phyloP scores from a whole-genome alignment of 768 basidiomycete species.

The Galerina sulciceps region DNA sequence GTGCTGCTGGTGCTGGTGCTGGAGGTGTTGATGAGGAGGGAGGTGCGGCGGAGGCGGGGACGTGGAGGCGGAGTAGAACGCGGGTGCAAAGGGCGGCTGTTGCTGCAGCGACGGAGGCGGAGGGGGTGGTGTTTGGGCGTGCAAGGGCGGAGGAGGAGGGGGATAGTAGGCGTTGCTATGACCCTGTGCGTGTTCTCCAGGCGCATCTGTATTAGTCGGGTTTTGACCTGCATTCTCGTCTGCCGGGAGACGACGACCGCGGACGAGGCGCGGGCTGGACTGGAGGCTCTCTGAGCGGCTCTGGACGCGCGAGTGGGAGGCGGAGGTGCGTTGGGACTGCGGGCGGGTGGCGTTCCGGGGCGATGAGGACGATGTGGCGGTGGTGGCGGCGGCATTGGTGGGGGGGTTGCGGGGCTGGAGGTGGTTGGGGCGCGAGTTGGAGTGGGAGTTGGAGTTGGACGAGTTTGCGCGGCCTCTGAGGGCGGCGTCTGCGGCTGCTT shows the following conservation, averaged over 20 bases:
- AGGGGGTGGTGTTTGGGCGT: too few species aligned
- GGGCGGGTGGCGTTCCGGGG: slow-evolving; percentile 12
- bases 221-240: slow-evolving; percentile 29
- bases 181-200: too few species aligned
- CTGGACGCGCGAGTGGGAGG: slow-evolving; percentile 37
- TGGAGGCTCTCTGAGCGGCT: slow-evolving; percentile 37
- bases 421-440: neutral
- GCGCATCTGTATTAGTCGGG: too few species aligned
- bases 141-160: too few species aligned
- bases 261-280: slow-evolving; percentile 23
- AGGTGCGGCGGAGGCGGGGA: too few species aligned
- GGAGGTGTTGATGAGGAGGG: too few species aligned
- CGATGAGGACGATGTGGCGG: neutral
- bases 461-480: slow-evolving; percentile 1
- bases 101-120: too few species aligned
- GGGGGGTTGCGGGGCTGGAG: slow-evolving; percentile 5
- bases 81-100: too few species aligned
- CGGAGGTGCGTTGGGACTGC: slow-evolving; percentile 32
- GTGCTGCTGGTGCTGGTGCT: too few species aligned
- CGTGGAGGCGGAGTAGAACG: too few species aligned
- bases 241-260: slow-evolving; percentile 44
- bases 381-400: neutral
- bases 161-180: too few species aligned
- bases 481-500: slow-evolving; percentile 21
- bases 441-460: neutral